Evolutionary conservation across 2,329 filamentous ascomycete genomes (phyloP).

Genomic region (Arthroderma uncinatum): DNA sequence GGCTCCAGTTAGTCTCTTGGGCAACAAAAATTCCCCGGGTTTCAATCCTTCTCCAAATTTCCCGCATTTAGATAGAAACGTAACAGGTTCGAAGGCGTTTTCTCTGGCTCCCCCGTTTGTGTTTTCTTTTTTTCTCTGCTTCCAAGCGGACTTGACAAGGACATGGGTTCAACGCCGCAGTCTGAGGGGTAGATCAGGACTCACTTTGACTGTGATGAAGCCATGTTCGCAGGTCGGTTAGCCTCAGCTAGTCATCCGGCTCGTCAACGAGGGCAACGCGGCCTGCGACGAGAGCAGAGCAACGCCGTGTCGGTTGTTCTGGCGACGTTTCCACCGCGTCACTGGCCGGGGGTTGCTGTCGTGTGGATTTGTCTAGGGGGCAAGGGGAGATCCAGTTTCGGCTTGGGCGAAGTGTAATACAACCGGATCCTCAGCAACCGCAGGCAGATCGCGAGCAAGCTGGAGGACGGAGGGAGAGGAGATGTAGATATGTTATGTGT

Average conservation of each 20-base stretch:
- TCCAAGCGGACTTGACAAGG: not conserved
- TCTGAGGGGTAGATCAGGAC: not conserved
- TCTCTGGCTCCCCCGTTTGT: no score
- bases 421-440: no score
- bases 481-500: no score
- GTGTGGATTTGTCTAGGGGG: not conserved
- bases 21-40: no score
- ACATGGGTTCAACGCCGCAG: not conserved
- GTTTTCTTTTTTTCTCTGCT: not conserved
- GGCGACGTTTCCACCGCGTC: not conserved
- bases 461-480: no score
- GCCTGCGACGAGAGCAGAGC: not conserved
- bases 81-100: no score
- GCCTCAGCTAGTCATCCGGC: conserved; percentile 3
- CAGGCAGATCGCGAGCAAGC: no score
- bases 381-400: not conserved
- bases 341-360: no score
- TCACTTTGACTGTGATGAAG: conserved; percentile 3
- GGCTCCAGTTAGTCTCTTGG: not conserved
- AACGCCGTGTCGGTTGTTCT: not conserved
- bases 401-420: not conserved
- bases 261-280: not conserved
- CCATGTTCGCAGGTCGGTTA: not conserved
- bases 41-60: not conserved
- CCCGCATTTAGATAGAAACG: no score